Conservation (phyloP, 805 yeast genomes). For the Citeromyces matritensis region DNA sequence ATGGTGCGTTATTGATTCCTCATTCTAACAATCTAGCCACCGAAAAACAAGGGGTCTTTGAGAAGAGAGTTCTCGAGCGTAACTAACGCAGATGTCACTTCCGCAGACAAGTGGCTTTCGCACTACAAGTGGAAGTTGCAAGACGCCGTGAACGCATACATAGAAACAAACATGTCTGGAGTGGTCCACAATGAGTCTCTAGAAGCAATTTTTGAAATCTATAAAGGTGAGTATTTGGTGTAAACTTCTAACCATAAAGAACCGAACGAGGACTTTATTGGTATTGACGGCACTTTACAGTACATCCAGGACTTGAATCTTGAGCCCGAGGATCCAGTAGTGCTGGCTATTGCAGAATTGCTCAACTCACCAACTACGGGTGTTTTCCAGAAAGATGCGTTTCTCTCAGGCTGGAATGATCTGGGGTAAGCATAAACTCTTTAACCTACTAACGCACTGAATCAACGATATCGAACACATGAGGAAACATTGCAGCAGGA, state of each 20-base stretch:
- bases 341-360: constrained; percentile 56
- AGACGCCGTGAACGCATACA: constrained; percentile 16
- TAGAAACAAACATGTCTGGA: constrained; percentile 4
- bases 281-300: constrained; percentile 62
- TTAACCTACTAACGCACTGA: neutral
- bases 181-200: constrained; percentile 5
- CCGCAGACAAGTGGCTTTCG: constrained; percentile 19
- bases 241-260: constrained; percentile 6
- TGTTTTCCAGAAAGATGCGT: constrained; percentile 30
- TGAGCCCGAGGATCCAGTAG: constrained; percentile 60
- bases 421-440: constrained; percentile 6
- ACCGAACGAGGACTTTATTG: constrained; percentile 24
- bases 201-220: constrained; percentile 16
- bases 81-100: constrained; percentile 19
- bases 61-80: constrained; percentile 17
- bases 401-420: constrained; percentile 43
- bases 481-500: constrained; percentile 19
- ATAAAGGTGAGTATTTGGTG: constrained; percentile 6
- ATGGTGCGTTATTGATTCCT: too few species aligned
- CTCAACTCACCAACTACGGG: constrained; percentile 58
- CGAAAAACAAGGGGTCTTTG: constrained; percentile 1
- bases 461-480: constrained; percentile 24
- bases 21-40: neutral
- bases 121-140: constrained; percentile 14
- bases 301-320: constrained; percentile 55